phyloP scores from a whole-genome alignment of 1,284 basidiomycete genomes.

The Sanghuangporus weigelae region DNA sequence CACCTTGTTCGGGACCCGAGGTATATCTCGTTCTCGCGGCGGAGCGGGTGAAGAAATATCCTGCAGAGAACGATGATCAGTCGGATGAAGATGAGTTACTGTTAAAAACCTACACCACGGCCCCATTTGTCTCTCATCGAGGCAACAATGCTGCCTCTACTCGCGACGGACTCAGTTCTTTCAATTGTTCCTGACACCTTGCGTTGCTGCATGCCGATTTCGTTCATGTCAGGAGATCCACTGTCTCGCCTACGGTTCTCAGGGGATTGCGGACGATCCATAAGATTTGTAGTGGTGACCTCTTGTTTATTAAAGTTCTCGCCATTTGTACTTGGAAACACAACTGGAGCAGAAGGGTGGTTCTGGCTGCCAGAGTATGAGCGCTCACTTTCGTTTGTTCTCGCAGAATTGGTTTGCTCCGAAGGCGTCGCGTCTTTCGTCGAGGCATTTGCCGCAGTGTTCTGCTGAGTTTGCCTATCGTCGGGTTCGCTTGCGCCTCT shows the following conservation, averaged over 20 bases:
- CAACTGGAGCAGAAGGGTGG: neutral
- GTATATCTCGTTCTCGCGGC: conserved; percentile 45
- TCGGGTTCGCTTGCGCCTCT: neutral
- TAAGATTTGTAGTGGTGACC: neutral
- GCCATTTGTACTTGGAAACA: neutral
- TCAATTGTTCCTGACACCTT: conserved; percentile 30
- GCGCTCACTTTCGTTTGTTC: conserved; percentile 2
- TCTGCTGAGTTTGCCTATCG: neutral
- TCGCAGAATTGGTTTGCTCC: conserved; percentile 2
- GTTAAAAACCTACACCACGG: conserved; percentile 39
- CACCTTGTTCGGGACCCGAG: conserved; percentile 58
- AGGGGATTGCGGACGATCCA: neutral
- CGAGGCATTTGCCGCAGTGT: neutral
- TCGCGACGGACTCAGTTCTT: conserved; percentile 45
- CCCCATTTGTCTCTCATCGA: conserved; percentile 62
- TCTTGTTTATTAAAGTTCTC: neutral
- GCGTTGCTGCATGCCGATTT: conserved; percentile 13
- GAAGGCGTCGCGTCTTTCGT: neutral
- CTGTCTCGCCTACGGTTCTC: neutral
- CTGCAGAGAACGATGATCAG: conserved; percentile 28
- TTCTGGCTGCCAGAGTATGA: conserved; percentile 1
- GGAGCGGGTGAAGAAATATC: conserved; percentile 47
- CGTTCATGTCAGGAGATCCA: neutral
- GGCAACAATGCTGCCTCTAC: conserved; percentile 57
- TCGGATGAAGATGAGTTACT: conserved; percentile 4